These are phyloP conservation scores for Apiotrichum sp. DNA, from an alignment of 1,284 basidiomycete genomes.

Conservation along the genomic window DNA sequence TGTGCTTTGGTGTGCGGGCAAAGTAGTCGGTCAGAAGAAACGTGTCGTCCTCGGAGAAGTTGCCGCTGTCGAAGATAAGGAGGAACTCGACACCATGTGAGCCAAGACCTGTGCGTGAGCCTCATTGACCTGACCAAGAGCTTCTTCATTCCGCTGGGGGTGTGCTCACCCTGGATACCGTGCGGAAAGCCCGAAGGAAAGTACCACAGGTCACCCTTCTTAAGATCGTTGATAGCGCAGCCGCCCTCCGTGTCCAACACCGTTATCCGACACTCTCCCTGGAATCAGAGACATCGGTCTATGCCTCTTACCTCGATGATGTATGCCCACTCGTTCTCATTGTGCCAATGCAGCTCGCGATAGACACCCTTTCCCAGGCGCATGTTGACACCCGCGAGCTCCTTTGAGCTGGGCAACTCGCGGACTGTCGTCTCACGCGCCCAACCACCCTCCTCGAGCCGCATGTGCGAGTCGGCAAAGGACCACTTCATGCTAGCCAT, in stretches of 20 bases:
- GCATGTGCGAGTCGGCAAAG: constrained; percentile 62
- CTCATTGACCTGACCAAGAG: background rate
- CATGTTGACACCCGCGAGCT: constrained; percentile 65
- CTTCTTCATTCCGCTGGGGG: background rate
- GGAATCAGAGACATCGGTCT: no score
- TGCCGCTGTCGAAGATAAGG: constrained; percentile 58
- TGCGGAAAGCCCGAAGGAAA: constrained; percentile 57
- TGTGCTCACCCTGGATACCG: constrained; percentile 58
- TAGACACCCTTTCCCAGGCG: constrained; percentile 57
- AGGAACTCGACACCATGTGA: constrained; percentile 61
- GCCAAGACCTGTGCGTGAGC: constrained; percentile 13
- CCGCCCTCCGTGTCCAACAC: constrained; percentile 58
- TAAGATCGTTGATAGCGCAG: constrained; percentile 52
- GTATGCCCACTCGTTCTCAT: constrained; percentile 53
- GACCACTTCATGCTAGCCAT: constrained; percentile 66
- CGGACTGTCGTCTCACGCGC: constrained; percentile 50
- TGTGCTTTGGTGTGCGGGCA: constrained; percentile 58
- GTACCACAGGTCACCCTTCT: constrained; percentile 55
- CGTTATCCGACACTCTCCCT: constrained; percentile 59
- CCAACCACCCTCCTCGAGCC: constrained; percentile 66
- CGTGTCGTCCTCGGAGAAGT: constrained; percentile 61
- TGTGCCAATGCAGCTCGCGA: constrained; percentile 70
- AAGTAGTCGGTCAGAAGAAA: constrained; percentile 54
- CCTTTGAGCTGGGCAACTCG: constrained; percentile 58
- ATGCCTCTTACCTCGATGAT: constrained; percentile 25